A percentile compares a stretch with the other conserved stretches of the same genome.
phyloP scores from a whole-genome alignment of 83 land plant genomes.

The Diphasiastrum complanatum region DNA sequence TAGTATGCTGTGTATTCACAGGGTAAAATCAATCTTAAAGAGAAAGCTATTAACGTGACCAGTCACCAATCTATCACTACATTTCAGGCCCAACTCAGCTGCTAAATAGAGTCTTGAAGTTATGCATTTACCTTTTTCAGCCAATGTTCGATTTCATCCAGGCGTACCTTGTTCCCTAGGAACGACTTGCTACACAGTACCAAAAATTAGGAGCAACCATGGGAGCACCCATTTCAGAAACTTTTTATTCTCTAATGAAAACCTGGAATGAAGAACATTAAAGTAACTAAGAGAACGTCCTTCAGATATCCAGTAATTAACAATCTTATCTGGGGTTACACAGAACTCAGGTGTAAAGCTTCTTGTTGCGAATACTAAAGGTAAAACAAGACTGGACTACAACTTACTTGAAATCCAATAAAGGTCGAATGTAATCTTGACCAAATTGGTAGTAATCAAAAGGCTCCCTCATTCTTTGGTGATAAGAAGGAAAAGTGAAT shows the following conservation, averaged over 20 bases:
- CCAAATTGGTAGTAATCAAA: slow-evolving; percentile 96
- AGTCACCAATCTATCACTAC: too few relatives aligned
- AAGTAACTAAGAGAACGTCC: too few relatives aligned
- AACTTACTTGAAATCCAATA: slow-evolving; percentile 69
- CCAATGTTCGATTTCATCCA: slow-evolving; percentile 61
- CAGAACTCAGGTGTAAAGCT: neutral
- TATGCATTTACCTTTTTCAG: slow-evolving; percentile 83
- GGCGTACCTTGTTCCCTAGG: slow-evolving; percentile 60
- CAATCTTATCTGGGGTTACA: neutral
- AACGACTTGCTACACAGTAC: slow-evolving; percentile 74
- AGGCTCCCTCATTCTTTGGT: slow-evolving; percentile 72
- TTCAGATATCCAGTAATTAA: too few relatives aligned
- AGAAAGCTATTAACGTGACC: too few relatives aligned
- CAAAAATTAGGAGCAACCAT: neutral
- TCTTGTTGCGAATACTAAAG: neutral
- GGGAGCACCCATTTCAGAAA: neutral
- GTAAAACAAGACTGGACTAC: neutral
- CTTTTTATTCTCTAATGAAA: too few relatives aligned
- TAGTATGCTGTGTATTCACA: too few relatives aligned
- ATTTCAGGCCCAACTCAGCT: too few relatives aligned
- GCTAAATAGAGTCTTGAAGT: too few relatives aligned
- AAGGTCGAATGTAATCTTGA: slow-evolving; percentile 88
- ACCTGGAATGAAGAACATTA: too few relatives aligned
- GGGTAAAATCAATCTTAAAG: too few relatives aligned
- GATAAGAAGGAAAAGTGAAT: slow-evolving; percentile 64